Base-by-base conservation (phyloP, 1,284 basidiomycete genomes). In the Ustilago hordei region DNA sequence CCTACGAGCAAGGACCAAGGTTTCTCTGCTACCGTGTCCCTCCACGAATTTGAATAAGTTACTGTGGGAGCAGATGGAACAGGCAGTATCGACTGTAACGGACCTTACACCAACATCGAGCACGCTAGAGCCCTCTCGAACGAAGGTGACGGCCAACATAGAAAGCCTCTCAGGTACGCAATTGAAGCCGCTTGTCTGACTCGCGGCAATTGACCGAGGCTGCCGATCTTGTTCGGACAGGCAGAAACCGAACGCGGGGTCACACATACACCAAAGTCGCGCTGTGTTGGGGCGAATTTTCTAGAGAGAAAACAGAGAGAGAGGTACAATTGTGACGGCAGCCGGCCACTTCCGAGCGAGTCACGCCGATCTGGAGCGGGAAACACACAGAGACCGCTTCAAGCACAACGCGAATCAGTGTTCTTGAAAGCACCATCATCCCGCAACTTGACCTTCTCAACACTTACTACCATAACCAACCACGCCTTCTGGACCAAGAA, bases 341-440 rank as follows among this genome's bases (percentile, higher is more conserved):
- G 36, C 60, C 67, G 67, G 67, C 35, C 67, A 64, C 56, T 69
- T 60, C 67, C 67, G 67, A 69, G 67, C 66, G 66, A 69, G 66
- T 69, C 66, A 69, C 66, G 60, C 23, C 35, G 60, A 50, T 57
- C 57, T 48, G 60, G 54, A 13, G 28, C 41, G 23, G 31, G 13
- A 66, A 15, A 58, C 41, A 47, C 39, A 41, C 39, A 15, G n/a
- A 45, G n/a, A 45, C 43, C 43, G 43, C 19, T 11, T 45, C 43
- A 50, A 48, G 31, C 41, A 36, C 34, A 6, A 28, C 23, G 7
- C 32, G 43, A 35, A 52, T 50, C n/a, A 31, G 35, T 19, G n/a
- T 45, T 45, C 39, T 41, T 41, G 13, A 12, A 41, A 52, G 59
- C 65, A 48, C 55, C 7, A 57, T 52, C 47, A n/a, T 69, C 50